These are phyloP conservation scores for Emericellopsis cladophorae DNA, from an alignment of 2,329 filamentous ascomycete genomes.

Conservation along the genomic window DNA sequence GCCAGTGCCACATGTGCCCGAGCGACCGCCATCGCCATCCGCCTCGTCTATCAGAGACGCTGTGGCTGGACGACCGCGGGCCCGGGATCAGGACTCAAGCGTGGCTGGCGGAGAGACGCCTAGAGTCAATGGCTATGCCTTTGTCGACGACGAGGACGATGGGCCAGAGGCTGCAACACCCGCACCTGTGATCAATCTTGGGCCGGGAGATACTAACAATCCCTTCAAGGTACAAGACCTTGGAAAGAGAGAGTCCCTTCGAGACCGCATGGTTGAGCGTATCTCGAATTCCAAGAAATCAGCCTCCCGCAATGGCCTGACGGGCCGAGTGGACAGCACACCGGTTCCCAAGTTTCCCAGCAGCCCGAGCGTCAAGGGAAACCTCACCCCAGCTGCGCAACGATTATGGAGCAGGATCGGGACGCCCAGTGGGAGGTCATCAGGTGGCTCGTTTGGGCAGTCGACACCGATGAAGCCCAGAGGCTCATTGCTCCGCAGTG, in stretches of 20 bases:
- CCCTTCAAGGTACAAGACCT: conserved; percentile 71
- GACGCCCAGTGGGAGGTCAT: conserved; percentile 23
- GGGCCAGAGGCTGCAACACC: conserved; percentile 13
- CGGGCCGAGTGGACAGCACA: conserved; percentile 43
- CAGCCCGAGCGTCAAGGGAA: conserved; percentile 42
- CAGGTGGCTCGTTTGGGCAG: conserved; percentile 19
- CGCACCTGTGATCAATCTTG: conserved; percentile 39
- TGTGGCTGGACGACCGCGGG: conserved; percentile 58
- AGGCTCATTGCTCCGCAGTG: conserved; percentile 23
- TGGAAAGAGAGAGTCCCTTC: conserved; percentile 65
- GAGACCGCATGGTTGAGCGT: conserved; percentile 76
- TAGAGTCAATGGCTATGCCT: conserved; percentile 83
- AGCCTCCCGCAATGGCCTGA: conserved; percentile 44
- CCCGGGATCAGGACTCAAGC: conserved; percentile 47
- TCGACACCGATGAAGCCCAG: conserved; percentile 23
- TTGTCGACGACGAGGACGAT: conserved; percentile 71
- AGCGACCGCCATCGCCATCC: conserved; percentile 61
- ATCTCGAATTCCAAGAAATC: conserved; percentile 61
- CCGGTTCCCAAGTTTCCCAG: conserved; percentile 61
- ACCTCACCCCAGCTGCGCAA: conserved; percentile 63
- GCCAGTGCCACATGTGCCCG: conserved; percentile 31
- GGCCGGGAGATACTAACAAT: conserved; percentile 50
- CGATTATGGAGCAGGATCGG: conserved; percentile 52
- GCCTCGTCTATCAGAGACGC: conserved; percentile 76
- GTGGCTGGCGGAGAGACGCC: conserved; percentile 63